Evolutionary conservation across 805 yeast species (phyloP), one percentile per base, ranked within the genome.

Genomic region (Yamadazyma olivae): DNA sequence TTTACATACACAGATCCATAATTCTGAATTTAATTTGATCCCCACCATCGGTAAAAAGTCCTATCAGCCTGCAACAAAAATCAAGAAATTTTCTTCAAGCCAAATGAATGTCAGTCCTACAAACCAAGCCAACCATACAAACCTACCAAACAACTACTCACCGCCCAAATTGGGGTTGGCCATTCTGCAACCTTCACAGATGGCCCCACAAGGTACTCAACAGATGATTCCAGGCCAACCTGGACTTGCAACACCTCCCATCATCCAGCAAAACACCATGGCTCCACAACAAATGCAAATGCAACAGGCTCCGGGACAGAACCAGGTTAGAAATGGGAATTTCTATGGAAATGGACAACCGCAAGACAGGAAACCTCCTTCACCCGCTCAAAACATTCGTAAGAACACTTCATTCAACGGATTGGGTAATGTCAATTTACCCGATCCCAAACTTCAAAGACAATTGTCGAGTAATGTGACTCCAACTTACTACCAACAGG

Each of bases 1-100:
- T 33, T 53, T 67, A 39, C 71, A 66, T 36, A 48, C 60, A 2
- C 71, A 65, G 36, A 57, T 66, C 26, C 67, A 55, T 40, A 48
- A 43, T 20, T 54, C 57, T 9, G 70, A 65, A 32, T 57, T 50
- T 35, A 51, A 48, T 34, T 50, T 64, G 18, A 51, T 64, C 10
- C 70, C 70, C 1, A 39, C 64, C 0, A 32, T 62, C 9, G 56
- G 58, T 0, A 63, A 60, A 32, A 50, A 57, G 19, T 35, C 55
- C 17, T 62, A 61, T 36, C 59, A 53, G 33, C 64, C 67, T 1
- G 58, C 67, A 13, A 57, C 67, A 2, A 50, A 60, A 13, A 45
- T 61, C n/a, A 60, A 58, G 28, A 59, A 57, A 27, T 18, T 37
- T 13, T 5, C 13, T 15, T 6, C 13, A 7, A 15, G 13, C 6